Evolutionary conservation across 179 eudicot genomes (phyloP).

Genomic region (Gypsophila paniculata): DNA sequence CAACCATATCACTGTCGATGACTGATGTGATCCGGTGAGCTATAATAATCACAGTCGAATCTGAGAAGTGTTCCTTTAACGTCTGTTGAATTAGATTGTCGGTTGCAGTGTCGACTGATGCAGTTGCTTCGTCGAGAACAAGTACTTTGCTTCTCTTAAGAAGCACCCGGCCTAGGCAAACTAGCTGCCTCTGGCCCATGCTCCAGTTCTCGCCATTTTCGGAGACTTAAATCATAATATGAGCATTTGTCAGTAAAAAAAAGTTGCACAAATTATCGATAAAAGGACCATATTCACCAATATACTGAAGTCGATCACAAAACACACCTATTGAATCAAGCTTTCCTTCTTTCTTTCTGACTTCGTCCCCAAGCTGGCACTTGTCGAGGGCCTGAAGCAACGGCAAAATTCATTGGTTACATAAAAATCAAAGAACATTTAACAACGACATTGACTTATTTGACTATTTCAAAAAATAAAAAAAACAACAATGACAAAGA

Average conservation of each 20-base stretch:
- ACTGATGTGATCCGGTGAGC: constrained; percentile 69
- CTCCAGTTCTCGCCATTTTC: constrained; percentile 71
- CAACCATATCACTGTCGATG: constrained; percentile 55
- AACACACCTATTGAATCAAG: constrained; percentile 54
- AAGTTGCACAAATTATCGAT: too few species aligned
- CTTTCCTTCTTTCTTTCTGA: constrained; percentile 50
- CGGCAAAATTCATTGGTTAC: constrained; percentile 7
- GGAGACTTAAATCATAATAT: constrained; percentile 29
- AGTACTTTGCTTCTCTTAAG: constrained; percentile 52
- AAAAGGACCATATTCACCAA: not conserved
- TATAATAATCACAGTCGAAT: constrained; percentile 48
- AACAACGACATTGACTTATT: not conserved
- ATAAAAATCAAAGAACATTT: not conserved
- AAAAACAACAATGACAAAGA: too few species aligned
- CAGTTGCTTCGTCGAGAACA: constrained; percentile 60
- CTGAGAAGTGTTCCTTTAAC: constrained; percentile 45
- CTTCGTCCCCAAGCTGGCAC: constrained; percentile 66
- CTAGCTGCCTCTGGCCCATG: constrained; percentile 57
- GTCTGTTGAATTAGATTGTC: constrained; percentile 57
- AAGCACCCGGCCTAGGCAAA: constrained; percentile 53
- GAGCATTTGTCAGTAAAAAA: not conserved
- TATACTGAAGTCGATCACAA: not conserved
- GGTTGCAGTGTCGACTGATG: constrained; percentile 62
- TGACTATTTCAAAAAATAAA: too few species aligned
- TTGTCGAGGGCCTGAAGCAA: constrained; percentile 51